phyloP scores from a whole-genome alignment of 1,284 basidiomycete species.

The Rhodotorula sp. region DNA sequence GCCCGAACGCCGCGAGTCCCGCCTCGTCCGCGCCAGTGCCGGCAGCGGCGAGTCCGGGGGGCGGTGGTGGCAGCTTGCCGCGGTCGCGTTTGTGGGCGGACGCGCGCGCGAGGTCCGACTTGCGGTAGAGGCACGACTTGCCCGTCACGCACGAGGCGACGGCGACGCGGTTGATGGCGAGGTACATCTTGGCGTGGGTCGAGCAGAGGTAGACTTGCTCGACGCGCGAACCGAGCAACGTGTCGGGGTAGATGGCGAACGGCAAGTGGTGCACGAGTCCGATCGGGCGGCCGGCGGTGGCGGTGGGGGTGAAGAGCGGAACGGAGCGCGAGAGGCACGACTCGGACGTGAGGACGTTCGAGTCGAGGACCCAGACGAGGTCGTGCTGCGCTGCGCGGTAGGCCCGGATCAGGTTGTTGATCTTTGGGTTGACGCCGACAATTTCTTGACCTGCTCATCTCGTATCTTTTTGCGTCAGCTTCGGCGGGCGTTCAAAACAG shows the following conservation, averaged over 20 bases:
- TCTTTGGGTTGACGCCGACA: constrained; percentile 92
- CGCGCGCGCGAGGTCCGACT: constrained; percentile 72
- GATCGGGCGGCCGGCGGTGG: constrained; percentile 50
- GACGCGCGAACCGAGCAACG: constrained; percentile 70
- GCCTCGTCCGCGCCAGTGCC: constrained; percentile 42
- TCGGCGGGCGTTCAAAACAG: constrained; percentile 2
- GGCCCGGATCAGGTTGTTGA: constrained; percentile 89
- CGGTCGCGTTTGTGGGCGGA: constrained; percentile 41
- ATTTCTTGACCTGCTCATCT: constrained; percentile 51
- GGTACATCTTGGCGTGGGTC: constrained; percentile 98
- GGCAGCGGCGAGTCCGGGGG: neutral
- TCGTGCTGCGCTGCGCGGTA: constrained; percentile 79
- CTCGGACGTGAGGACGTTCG: constrained; percentile 75
- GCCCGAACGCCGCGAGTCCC: constrained; percentile 72
- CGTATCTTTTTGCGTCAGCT: constrained; percentile 29
- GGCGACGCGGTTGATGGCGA: constrained; percentile 81
- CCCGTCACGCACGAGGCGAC: constrained; percentile 96
- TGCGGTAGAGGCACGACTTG: constrained; percentile 91
- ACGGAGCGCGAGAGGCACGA: constrained; percentile 85
- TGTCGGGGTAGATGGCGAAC: constrained; percentile 66
- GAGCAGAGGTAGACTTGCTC: constrained; percentile 95
- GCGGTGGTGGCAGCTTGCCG: constrained; percentile 4
- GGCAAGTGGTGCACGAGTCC: constrained; percentile 96
- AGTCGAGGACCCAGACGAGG: constrained; percentile 95
- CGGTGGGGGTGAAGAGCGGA: constrained; percentile 58